These are phyloP conservation scores for Sicyos edulis DNA, from an alignment of 306 rosid genomes.

Conservation along the genomic window DNA sequence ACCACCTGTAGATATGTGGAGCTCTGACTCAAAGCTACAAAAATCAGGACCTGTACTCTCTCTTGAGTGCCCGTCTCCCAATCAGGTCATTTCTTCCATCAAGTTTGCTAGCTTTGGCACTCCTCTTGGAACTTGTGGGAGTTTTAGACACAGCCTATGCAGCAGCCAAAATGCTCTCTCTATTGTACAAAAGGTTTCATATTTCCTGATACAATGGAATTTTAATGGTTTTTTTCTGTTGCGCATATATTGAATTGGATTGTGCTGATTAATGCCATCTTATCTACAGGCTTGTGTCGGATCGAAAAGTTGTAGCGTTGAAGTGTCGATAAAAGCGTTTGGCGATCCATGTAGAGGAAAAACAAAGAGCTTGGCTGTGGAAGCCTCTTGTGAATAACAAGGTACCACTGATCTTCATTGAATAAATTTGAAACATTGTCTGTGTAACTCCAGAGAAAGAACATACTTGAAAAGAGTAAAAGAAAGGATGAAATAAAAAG, in stretches of 20 bases:
- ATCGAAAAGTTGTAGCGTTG: conserved; percentile 59
- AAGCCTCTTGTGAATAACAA: conserved; percentile 54
- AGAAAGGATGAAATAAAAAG: background rate
- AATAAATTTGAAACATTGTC: background rate
- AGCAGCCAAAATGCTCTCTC: conserved; percentile 53
- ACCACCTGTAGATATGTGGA: conserved; percentile 66
- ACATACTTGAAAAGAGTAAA: background rate
- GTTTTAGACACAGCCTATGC: conserved; percentile 63
- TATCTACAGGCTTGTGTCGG: conserved; percentile 72
- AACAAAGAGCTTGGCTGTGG: conserved; percentile 78
- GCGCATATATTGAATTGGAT: background rate
- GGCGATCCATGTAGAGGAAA: conserved; percentile 74
- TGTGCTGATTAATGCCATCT: background rate
- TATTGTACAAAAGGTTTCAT: conserved; percentile 57
- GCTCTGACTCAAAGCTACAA: conserved; percentile 35
- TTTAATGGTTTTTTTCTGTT: background rate
- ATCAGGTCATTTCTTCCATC: conserved; percentile 69
- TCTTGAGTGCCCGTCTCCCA: conserved; percentile 65
- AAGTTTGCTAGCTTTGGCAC: conserved; percentile 83
- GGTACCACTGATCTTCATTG: conserved; percentile 17
- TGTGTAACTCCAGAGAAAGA: background rate
- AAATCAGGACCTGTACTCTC: conserved; percentile 45
- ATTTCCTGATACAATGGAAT: conserved; percentile 1
- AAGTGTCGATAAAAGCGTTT: conserved; percentile 44
- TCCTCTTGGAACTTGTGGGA: conserved; percentile 75